A percentile compares a stretch with the other conserved stretches of the same genome.
Evolutionary conservation across 2,329 filamentous ascomycete genomes (phyloP).

Genomic region (Phoma sp.): DNA sequence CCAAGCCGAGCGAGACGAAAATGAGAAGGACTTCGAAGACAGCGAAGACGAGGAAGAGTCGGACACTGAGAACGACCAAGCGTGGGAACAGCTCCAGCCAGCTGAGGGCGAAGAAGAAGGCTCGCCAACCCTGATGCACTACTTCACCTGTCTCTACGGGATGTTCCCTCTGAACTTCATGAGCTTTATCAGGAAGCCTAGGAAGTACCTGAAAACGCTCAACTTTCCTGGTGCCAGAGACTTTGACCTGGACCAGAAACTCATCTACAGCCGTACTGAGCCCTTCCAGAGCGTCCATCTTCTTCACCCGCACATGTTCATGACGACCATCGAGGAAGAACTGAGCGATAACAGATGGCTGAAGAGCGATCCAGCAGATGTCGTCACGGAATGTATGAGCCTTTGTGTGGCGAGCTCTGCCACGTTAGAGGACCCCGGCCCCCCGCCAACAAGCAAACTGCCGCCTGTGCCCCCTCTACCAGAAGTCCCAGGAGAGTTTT

Average conservation of each 20-base stretch:
- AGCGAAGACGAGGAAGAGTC: conserved; percentile 43
- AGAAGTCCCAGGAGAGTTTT: conserved; percentile 39
- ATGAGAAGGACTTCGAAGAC: conserved; percentile 34
- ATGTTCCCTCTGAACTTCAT: conserved; percentile 86
- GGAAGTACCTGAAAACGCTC: conserved; percentile 76
- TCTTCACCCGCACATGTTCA: conserved; percentile 85
- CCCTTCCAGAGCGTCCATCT: conserved; percentile 74
- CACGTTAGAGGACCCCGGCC: conserved; percentile 53
- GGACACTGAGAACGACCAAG: conserved; percentile 34
- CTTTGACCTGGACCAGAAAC: conserved; percentile 77
- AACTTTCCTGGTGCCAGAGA: conserved; percentile 73
- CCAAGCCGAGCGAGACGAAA: conserved; percentile 7
- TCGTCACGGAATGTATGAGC: conserved; percentile 79
- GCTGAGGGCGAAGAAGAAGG: conserved; percentile 61
- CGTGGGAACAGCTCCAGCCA: conserved; percentile 70
- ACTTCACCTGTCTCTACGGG: conserved; percentile 83
- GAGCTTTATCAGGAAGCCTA: conserved; percentile 83
- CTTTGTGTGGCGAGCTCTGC: conserved; percentile 60
- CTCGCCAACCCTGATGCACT: conserved; percentile 71
- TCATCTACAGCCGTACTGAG: conserved; percentile 78
- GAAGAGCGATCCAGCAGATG: conserved; percentile 78
- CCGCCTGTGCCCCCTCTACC: conserved; percentile 55
- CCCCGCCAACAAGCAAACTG: conserved; percentile 54
- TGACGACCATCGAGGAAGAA: conserved; percentile 78
- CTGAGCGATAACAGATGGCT: conserved; percentile 80